Percentiles rank a stretch among this genome's conserved stretches.
These are phyloP conservation scores for Escallonia rubra DNA, from an alignment of 129 eudicot genomes.

Conservation along the genomic window DNA sequence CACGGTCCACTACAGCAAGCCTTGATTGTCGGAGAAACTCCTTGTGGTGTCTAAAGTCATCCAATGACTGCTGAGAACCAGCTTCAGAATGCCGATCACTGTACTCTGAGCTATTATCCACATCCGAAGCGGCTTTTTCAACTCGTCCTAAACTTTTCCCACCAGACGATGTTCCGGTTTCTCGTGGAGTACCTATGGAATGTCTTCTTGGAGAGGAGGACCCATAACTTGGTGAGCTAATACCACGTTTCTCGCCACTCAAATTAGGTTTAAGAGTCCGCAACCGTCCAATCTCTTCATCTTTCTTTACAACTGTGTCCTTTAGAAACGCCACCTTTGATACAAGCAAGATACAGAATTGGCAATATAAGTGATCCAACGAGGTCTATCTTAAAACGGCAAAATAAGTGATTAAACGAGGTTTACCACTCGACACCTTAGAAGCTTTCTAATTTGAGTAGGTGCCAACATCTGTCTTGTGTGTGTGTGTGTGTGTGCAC, in stretches of 20 bases:
- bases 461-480: too few species aligned
- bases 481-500: too few species aligned
- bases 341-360: constrained; percentile 1
- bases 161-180: constrained; percentile 21
- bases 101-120: constrained; percentile 44
- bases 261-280: constrained; percentile 28
- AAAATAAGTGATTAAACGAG: too few species aligned
- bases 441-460: too few species aligned
- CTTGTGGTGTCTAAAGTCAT: constrained; percentile 37
- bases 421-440: too few species aligned
- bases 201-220: constrained; percentile 56
- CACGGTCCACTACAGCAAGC: constrained; percentile 17
- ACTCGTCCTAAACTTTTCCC: constrained; percentile 13
- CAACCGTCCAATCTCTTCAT: constrained; percentile 54
- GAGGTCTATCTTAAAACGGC: too few species aligned
- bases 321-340: constrained; percentile 58
- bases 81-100: constrained; percentile 48
- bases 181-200: constrained; percentile 24
- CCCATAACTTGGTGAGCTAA: constrained; percentile 28
- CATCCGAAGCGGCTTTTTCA: constrained; percentile 33
- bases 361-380: not conserved
- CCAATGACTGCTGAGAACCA: constrained; percentile 44
- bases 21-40: constrained; percentile 32
- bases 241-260: constrained; percentile 34
- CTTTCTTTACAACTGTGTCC: constrained; percentile 57